phyloP scores from a whole-genome alignment of 2,329 filamentous ascomycete genomes.

The Lasiodiplodia theobromae region DNA sequence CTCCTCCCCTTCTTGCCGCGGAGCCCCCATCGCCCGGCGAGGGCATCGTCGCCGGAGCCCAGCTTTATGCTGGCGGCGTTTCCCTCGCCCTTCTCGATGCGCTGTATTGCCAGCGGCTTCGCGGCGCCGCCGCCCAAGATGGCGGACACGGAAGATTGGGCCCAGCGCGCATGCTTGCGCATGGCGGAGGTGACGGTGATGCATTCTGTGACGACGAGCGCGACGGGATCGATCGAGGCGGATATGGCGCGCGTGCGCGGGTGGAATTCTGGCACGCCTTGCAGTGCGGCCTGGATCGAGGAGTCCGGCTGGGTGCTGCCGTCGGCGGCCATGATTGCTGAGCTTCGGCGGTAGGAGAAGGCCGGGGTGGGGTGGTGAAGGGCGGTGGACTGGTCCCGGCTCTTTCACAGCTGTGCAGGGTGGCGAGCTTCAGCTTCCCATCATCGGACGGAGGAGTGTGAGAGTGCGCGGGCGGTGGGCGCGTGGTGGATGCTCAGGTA shows the following conservation, averaged over 20 bases:
- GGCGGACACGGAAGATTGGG: conserved; percentile 93
- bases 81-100: conserved; percentile 45
- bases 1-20: conserved; percentile 95
- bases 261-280: conserved; percentile 21
- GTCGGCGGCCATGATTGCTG: conserved; percentile 25
- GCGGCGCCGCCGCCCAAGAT: conserved; percentile 80
- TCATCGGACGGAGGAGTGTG: conserved; percentile 20
- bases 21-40: conserved; percentile 89
- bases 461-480: conserved; percentile 16
- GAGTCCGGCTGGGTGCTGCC: conserved; percentile 26
- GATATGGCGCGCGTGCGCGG: conserved; percentile 55
- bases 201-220: conserved; percentile 96
- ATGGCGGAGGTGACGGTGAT: conserved; percentile 98
- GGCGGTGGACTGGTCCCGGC: not conserved
- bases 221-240: conserved; percentile 88
- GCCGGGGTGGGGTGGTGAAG: conserved; percentile 2
- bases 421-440: conserved; percentile 18
- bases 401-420: conserved; percentile 25
- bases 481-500: conserved; percentile 24
- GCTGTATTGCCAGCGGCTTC: conserved; percentile 48
- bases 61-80: conserved; percentile 42
- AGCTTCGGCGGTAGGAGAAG: conserved; percentile 14
- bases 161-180: conserved; percentile 95
- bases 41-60: conserved; percentile 58
- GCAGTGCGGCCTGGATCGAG: conserved; percentile 17